Evolutionary conservation across 83 land plant genomes (phyloP), one percentile per base, ranked within the genome.

Genomic region (Picea abies): DNA sequence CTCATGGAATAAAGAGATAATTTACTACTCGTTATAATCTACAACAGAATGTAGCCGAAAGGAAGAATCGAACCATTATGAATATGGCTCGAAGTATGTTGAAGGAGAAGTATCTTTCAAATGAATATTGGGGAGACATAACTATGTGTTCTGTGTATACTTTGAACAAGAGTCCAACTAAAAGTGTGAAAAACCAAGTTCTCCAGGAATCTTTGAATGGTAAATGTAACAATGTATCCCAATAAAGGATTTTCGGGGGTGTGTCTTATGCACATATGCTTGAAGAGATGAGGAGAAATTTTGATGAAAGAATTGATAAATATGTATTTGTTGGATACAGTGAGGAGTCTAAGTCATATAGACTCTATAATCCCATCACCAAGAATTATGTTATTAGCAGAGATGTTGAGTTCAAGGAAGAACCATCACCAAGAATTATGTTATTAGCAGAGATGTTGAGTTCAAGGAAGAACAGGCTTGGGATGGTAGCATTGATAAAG

Each of bases 291-390:
- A 80, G 82, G 65, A 79, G 49, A 23, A 83, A 85, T 29, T 39
- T 86, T 5, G 85, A 84, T 58, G 63, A 69, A 79, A 84, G 1
- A 71, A 58, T 82, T 4, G 66, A 71, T n/a, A 73, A 68, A 17
- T 83, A 83, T 56, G 26, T 88, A 5, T 60, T 88, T 4, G 2
- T 89, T 15, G 86, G 84, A 19, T 82, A 86, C 65, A 82, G 75
- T 84, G 76, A 81, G 5, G n/a, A 62, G 10, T 78, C 86, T 15
- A 86, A 41, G 84, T 5, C 80, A 12, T 84, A 84, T 19, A 82
- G 68, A 19, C 15, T 86, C 0, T 89, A 80, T 80, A 81, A 84
- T 80, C 83, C n/a, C n/a, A n/a, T n/a, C n/a, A n/a, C n/a, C n/a
- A n/a, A n/a, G n/a, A n/a, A n/a, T n/a, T n/a, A n/a, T n/a, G n/a